These are phyloP conservation scores for Ammopiptanthus mongolicus DNA, from an alignment of 306 rosid genomes.

Conservation along the genomic window DNA sequence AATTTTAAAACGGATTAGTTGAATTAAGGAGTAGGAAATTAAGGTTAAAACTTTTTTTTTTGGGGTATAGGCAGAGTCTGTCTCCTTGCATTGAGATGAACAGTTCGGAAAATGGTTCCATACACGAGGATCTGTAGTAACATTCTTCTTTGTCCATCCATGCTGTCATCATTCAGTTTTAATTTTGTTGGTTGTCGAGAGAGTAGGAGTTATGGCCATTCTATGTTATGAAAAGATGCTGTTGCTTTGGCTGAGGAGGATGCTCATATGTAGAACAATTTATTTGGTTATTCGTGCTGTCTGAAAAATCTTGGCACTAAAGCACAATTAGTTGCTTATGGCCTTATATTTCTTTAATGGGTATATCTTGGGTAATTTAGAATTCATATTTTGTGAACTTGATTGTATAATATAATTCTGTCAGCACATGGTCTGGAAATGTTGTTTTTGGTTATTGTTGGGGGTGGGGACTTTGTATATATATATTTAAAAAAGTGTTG, in stretches of 20 bases:
- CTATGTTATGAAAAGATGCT: neutral
- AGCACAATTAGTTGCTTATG: neutral
- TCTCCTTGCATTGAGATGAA: neutral
- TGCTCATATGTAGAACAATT: neutral
- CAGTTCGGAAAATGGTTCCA: neutral
- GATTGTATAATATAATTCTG: slow-evolving; percentile 1
- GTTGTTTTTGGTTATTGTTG: neutral
- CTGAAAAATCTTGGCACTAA: neutral
- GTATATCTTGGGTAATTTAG: slow-evolving; percentile 5
- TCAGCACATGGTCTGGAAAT: neutral
- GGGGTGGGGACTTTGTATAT: neutral
- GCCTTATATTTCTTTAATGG: neutral
- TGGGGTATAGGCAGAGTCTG: slow-evolving; percentile 1
- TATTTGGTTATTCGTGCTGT: neutral
- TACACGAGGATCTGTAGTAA: neutral
- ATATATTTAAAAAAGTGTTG: neutral
- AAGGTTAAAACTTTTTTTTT: neutral
- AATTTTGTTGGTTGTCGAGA: slow-evolving; percentile 1
- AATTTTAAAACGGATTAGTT: neutral
- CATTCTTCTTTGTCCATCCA: neutral
- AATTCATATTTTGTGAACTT: neutral
- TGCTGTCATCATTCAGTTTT: neutral
- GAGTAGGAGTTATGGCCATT: neutral
- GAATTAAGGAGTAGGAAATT: neutral
- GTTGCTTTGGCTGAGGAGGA: neutral